A percentile compares a stretch with the other conserved stretches of the same genome.
These are phyloP conservation scores for Aspergillus conjunctus DNA, from an alignment of 495 filamentous ascomycete species.

Conservation along the genomic window DNA sequence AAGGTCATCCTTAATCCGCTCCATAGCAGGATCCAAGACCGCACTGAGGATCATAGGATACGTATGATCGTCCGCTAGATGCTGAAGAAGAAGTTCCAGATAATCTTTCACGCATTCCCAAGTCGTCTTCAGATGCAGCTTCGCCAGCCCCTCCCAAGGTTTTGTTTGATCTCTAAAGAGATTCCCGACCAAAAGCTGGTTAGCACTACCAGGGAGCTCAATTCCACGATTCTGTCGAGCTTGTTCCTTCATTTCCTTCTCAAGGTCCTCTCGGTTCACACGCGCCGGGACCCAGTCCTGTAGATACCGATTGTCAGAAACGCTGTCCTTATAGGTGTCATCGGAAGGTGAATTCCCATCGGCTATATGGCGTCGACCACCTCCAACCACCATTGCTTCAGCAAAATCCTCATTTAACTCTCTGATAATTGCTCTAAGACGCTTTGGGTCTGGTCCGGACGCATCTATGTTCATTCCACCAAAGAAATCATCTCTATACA, in stretches of 20 bases:
- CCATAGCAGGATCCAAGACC: constrained; percentile 30
- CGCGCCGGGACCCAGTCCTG: constrained; percentile 23
- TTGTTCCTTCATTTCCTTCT: constrained; percentile 23
- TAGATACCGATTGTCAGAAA: constrained; percentile 20
- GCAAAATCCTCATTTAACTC: constrained; percentile 60
- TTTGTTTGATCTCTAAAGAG: constrained; percentile 48
- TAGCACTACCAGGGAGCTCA: constrained; percentile 50
- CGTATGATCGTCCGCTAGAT: constrained; percentile 36
- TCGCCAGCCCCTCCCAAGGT: constrained; percentile 40
- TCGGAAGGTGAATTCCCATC: neutral
- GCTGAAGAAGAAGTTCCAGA: constrained; percentile 27
- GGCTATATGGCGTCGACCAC: constrained; percentile 37
- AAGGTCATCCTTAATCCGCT: constrained; percentile 34
- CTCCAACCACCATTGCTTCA: constrained; percentile 44
- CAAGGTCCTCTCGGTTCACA: constrained; percentile 17
- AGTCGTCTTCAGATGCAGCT: constrained; percentile 25
- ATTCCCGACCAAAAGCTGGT: constrained; percentile 43
- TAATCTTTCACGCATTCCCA: constrained; percentile 34
- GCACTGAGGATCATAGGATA: constrained; percentile 28
- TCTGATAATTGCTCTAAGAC: constrained; percentile 63
- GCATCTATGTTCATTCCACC: constrained; percentile 27
- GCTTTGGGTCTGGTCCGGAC: constrained; percentile 34
- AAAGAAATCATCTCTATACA: constrained; percentile 61
- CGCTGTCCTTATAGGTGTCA: constrained; percentile 1
- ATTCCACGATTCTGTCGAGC: constrained; percentile 35